Percentiles rank a stretch among this genome's conserved stretches.
Evolutionary conservation across 176 grass and related monocot genomes (phyloP).

Genomic region (Avena insularis): DNA sequence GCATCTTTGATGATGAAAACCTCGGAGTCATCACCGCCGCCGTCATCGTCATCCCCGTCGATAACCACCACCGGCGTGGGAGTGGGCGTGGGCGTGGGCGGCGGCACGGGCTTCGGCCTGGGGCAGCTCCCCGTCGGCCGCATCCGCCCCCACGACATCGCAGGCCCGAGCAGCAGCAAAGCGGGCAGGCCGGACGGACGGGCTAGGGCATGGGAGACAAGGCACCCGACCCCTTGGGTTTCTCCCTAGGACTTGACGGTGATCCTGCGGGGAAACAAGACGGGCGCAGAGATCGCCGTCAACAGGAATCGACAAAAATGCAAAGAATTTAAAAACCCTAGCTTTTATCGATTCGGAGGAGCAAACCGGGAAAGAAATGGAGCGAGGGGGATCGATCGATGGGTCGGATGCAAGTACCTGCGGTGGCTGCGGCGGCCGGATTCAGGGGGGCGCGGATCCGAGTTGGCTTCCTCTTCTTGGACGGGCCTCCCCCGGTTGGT

Average conservation of each 20-base stretch:
- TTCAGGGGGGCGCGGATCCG: conserved; percentile 9
- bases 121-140: conserved; percentile 4
- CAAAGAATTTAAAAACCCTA: conserved; percentile 36
- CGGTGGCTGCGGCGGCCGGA: not conserved
- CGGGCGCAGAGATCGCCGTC: not conserved
- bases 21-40: not conserved
- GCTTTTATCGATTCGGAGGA: not conserved
- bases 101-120: conserved; percentile 7
- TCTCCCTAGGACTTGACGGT: not conserved
- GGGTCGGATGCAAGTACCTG: not conserved
- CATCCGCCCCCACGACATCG: conserved; percentile 47
- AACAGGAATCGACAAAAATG: not conserved
- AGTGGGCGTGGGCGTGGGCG: not conserved
- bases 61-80: conserved; percentile 37
- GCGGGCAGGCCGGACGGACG: not conserved
- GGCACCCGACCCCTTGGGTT: not conserved
- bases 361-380: conserved; percentile 19
- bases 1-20: conserved; percentile 55
- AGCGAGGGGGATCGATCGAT: not conserved
- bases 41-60: conserved; percentile 42
- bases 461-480: not conserved
- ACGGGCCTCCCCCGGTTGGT: not conserved
- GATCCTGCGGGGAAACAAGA: conserved; percentile 39
- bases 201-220: conserved; percentile 18
- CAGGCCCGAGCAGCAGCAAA: not conserved